phyloP scores from a whole-genome alignment of 331 rosid genomes.

The Rhamnella rubrinervis region DNA sequence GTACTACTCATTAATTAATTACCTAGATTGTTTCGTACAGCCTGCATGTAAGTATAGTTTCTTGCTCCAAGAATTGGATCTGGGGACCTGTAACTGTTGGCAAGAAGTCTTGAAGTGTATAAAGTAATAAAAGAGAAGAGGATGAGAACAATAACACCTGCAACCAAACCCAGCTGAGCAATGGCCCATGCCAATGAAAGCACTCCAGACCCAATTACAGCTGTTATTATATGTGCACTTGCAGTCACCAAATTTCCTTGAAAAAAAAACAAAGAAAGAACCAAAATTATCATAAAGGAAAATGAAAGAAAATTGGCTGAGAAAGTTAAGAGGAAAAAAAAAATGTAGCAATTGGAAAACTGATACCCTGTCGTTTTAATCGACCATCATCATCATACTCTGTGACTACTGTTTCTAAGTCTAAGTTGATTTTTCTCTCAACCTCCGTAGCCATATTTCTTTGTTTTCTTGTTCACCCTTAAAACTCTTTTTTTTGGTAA shows the following conservation, averaged over 20 bases:
- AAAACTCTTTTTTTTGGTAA: too few relatives aligned
- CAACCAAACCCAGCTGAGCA: constrained; percentile 91
- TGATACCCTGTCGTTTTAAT: constrained; percentile 38
- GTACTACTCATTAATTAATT: not conserved
- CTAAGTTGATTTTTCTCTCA: not conserved
- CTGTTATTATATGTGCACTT: constrained; percentile 78
- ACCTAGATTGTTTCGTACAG: constrained; percentile 29
- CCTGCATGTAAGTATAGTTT: constrained; percentile 71
- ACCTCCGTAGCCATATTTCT: constrained; percentile 3
- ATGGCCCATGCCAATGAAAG: constrained; percentile 78
- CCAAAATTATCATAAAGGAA: not conserved
- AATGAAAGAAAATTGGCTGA: not conserved
- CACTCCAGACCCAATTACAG: constrained; percentile 86
- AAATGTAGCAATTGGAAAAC: not conserved
- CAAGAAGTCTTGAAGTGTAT: constrained; percentile 63
- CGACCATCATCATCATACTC: constrained; percentile 52
- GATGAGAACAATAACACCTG: constrained; percentile 59
- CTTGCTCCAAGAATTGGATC: constrained; percentile 60
- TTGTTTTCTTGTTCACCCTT: not conserved
- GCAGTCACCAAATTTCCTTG: constrained; percentile 42
- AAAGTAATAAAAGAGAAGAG: constrained; percentile 63
- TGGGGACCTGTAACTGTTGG: constrained; percentile 57
- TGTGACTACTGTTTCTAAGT: constrained; percentile 12
- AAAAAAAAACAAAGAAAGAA: not conserved
- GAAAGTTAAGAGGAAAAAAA: not conserved